Evolutionary conservation across 176 grass and related monocot genomes (phyloP).

Genomic region (Zea mays): Zm-B73-REFERENCE-NAM-5.0 NC_050096.1:214356001-214356500

Average conservation of each 20-base stretch:
- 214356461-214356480: not conserved
- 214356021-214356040: not conserved
- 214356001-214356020: not conserved
- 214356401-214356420: not conserved
- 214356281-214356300: not conserved
- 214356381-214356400: not conserved
- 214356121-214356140: conserved; percentile 45
- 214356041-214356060: conserved; percentile 26
- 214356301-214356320: not conserved
- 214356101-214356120: conserved; percentile 65
- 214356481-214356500: not conserved
- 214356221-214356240: conserved; percentile 68
- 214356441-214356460: not conserved
- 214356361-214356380: not conserved
- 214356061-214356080: conserved; percentile 54
- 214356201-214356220: conserved; percentile 69
- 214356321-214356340: not conserved
- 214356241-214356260: conserved; percentile 63
- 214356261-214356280: not conserved
- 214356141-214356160: conserved; percentile 33
- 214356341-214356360: not conserved
- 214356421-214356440: not conserved
- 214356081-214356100: conserved; percentile 66
- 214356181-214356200: conserved; percentile 65
- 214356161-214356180: conserved; percentile 45